Evolutionary conservation across 1,139 yeast genomes (phyloP), one percentile per base, ranked within the genome.

Genomic region (Meyerozyma guilliermondii): DNA sequence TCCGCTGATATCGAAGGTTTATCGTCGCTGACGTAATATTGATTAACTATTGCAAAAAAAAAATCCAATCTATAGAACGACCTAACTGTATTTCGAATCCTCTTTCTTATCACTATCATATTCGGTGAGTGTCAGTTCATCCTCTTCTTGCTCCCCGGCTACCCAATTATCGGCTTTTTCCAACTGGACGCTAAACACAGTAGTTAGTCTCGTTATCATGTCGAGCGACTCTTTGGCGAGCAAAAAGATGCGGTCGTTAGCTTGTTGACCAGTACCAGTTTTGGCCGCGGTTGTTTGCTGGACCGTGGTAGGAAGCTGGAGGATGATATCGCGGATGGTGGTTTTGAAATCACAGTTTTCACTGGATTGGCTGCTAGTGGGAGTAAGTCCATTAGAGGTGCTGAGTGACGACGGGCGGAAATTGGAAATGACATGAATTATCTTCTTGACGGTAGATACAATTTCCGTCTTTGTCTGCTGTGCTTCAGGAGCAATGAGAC

Each of bases 191-290:
- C 85, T 91, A 49, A 94, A 89, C 8, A 89, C 91, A 40, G 75
- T 76, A 48, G 89, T 88, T 28, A 92, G 82, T 47, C 85, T 85
- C 37, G 84, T 75, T 38, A 92, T 83, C 91, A 91, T 88, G 38
- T 86, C 95, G 43, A 92, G 68, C 0, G 95, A 83, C 62, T 92
- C 98, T 50, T 85, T 85, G 1, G 98, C 97, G 48, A 92, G 71
- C 8, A 86, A 75, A 37, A 92, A 66, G 1, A 88, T 86, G 51
- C 81, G 78, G 37, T 86, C 88, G 54, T 78, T 80, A 16, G 62
- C 65, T 60, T 58, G 73, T 48, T 49, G 60, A n/a, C 65, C 53
- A 14, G 65, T 53, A 7, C 58, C 51, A 27, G 52, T 46, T 38
- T 51, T 52, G 18, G 56, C 40, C 13, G 50, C 47, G 17, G 58